phyloP scores from a whole-genome alignment of 345 rosid species.

The Lepidium didymum region DNA sequence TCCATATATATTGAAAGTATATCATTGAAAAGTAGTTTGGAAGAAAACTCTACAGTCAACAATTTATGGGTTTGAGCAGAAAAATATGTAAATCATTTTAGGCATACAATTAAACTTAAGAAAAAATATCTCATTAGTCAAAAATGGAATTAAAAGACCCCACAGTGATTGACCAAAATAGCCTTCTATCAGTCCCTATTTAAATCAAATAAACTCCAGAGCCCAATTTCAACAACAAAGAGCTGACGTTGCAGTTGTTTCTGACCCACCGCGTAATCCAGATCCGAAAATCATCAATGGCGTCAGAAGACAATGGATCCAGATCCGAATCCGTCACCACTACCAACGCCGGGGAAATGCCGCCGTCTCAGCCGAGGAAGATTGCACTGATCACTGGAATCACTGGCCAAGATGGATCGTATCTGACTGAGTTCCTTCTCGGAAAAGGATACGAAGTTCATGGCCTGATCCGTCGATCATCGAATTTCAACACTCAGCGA shows the following conservation, averaged over 20 bases:
- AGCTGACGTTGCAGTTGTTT: background rate
- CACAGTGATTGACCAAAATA: background rate
- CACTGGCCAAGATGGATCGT: conserved; percentile 93
- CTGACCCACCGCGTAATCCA: conserved; percentile 2
- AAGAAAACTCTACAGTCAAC: background rate
- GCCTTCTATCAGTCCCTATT: background rate
- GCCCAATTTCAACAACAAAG: conserved; percentile 5
- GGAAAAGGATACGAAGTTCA: conserved; percentile 72
- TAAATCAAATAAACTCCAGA: conserved; percentile 6
- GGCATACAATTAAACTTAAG: background rate
- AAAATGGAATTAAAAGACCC: background rate
- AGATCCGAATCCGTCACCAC: conserved; percentile 14
- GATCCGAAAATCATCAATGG: conserved; percentile 33
- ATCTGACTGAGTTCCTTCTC: conserved; percentile 74
- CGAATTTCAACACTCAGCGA: conserved; percentile 89
- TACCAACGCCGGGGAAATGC: conserved; percentile 11
- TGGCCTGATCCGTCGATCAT: conserved; percentile 85
- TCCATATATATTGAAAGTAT: no score
- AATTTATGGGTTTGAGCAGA: conserved; percentile 3
- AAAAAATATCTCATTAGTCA: background rate
- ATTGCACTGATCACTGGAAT: conserved; percentile 74
- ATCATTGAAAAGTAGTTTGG: background rate
- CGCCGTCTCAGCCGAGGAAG: conserved; percentile 23
- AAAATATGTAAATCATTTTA: background rate
- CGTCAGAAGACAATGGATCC: conserved; percentile 30